Conservation (phyloP, 2,329 filamentous ascomycete species). For the Stachybotrys echinatus region DNA sequence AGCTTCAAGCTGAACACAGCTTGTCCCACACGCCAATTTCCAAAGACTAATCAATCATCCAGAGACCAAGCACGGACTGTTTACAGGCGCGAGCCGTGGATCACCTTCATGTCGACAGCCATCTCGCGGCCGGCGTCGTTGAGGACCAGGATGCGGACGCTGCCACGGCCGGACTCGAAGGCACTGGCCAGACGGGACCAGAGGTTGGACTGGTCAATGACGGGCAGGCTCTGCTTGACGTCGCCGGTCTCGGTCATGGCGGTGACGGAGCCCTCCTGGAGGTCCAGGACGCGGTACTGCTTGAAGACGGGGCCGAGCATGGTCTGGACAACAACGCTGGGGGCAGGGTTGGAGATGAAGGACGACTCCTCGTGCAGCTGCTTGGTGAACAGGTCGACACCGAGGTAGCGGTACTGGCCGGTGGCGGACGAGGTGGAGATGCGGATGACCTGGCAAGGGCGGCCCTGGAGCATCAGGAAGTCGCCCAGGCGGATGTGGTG, state of each 20-base stretch:
- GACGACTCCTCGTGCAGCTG: constrained; percentile 98
- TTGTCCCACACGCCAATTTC: neutral
- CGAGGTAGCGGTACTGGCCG: constrained; percentile 98
- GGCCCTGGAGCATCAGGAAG: constrained; percentile 97
- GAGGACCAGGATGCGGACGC: constrained; percentile 92
- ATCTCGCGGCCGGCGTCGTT: constrained; percentile 90
- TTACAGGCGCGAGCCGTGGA: constrained; percentile 73
- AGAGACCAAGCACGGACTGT: constrained; percentile 1
- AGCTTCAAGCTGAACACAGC: neutral
- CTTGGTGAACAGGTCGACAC: constrained; percentile 99
- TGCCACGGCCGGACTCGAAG: constrained; percentile 89
- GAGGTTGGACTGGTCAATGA: constrained; percentile 93
- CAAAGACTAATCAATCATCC: constrained; percentile 2
- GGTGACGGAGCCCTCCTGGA: constrained; percentile 79
- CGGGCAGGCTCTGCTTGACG: constrained; percentile 90
- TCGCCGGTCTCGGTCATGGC: constrained; percentile 99
- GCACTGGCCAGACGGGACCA: constrained; percentile 73
- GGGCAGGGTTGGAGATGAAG: constrained; percentile 94
- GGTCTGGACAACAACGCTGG: constrained; percentile 96
- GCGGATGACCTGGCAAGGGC: constrained; percentile 99
- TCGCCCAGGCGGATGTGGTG: constrained; percentile 99
- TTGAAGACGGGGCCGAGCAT: constrained; percentile 99
- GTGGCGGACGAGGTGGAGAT: constrained; percentile 98
- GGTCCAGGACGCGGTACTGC: constrained; percentile 99
- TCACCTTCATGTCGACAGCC: constrained; percentile 97